phyloP scores from a whole-genome alignment of 2,329 filamentous ascomycete species.

The Pseudogymnoascus sp. region DNA sequence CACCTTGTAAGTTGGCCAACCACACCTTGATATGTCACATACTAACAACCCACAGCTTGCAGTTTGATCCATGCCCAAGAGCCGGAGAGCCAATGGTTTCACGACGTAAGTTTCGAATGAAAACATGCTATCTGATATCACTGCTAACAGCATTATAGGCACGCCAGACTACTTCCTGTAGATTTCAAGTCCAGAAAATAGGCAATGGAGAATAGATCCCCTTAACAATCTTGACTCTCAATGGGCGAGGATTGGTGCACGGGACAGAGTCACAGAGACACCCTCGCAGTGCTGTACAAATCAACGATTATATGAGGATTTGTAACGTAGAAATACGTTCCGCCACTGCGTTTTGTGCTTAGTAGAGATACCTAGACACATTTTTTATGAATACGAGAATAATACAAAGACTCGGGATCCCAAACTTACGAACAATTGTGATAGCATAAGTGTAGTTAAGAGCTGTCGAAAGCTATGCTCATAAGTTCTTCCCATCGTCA shows the following conservation, averaged over 20 bases:
- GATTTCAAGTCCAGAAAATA: conserved; percentile 19
- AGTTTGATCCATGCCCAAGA: conserved; percentile 97
- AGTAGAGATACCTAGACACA: conserved; percentile 9
- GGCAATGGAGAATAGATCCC: conserved; percentile 5
- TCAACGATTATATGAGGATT: neutral
- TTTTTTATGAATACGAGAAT: conserved; percentile 9
- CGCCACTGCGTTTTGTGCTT: neutral
- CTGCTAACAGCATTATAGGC: conserved; percentile 34
- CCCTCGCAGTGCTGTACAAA: neutral
- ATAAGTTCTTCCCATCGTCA: neutral
- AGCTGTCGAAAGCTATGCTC: neutral
- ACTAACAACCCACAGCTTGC: conserved; percentile 59
- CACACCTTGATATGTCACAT: conserved; percentile 7
- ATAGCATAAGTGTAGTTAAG: neutral
- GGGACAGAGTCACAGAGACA: neutral
- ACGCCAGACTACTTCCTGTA: conserved; percentile 99
- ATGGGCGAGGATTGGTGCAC: neutral
- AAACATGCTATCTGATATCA: neutral
- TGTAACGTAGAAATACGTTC: conserved; percentile 4
- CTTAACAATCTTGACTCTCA: neutral
- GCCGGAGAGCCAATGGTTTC: conserved; percentile 99
- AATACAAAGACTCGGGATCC: conserved; percentile 1
- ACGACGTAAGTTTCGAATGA: conserved; percentile 51
- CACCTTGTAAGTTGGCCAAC: conserved; percentile 75
- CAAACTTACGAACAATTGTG: neutral